Percentiles rank a stretch among this genome's conserved stretches.
Evolutionary conservation across 1,284 basidiomycete genomes (phyloP).

Genomic region (Prillingera fragicola): DNA sequence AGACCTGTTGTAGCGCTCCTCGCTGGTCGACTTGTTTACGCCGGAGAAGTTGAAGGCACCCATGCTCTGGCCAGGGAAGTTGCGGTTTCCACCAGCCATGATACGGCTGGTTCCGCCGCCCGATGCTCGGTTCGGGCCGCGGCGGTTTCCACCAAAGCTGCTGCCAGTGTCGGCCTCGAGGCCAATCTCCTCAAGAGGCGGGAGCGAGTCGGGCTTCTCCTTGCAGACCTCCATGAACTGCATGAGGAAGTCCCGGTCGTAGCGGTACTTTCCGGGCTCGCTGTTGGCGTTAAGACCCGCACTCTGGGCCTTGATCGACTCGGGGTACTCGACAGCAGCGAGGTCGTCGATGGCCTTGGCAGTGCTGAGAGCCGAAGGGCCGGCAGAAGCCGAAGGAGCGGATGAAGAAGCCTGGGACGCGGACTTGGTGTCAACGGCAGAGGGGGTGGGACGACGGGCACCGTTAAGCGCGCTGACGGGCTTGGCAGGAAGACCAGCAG

Average conservation of each 20-base stretch:
- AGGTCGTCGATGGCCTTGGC: conserved; percentile 81
- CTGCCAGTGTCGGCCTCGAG: conserved; percentile 67
- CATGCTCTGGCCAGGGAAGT: conserved; percentile 27
- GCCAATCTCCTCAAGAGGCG: conserved; percentile 84
- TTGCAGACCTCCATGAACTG: conserved; percentile 96
- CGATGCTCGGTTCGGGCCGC: conserved; percentile 22
- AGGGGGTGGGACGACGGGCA: conserved; percentile 51
- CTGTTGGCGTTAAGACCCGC: conserved; percentile 79
- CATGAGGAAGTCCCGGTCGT: conserved; percentile 94
- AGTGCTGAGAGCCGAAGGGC: conserved; percentile 64
- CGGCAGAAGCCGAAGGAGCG: conserved; percentile 45
- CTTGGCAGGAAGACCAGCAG: conserved; percentile 46
- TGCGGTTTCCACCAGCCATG: background rate
- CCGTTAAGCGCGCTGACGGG: conserved; percentile 37
- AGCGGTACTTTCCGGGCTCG: conserved; percentile 84
- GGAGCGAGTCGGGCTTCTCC: conserved; percentile 86
- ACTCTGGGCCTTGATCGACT: conserved; percentile 73
- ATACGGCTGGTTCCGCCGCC: conserved; percentile 17
- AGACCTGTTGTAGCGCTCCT: conserved; percentile 59
- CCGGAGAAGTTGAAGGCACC: conserved; percentile 60
- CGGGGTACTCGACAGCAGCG: conserved; percentile 71
- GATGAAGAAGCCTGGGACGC: conserved; percentile 29
- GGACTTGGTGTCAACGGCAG: conserved; percentile 63
- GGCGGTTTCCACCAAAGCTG: conserved; percentile 31
- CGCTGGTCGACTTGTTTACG: conserved; percentile 61